A percentile compares a stretch with the other conserved stretches of the same genome.
phyloP scores from a whole-genome alignment of 768 basidiomycete genomes.

The Tulasnella sp. region DNA sequence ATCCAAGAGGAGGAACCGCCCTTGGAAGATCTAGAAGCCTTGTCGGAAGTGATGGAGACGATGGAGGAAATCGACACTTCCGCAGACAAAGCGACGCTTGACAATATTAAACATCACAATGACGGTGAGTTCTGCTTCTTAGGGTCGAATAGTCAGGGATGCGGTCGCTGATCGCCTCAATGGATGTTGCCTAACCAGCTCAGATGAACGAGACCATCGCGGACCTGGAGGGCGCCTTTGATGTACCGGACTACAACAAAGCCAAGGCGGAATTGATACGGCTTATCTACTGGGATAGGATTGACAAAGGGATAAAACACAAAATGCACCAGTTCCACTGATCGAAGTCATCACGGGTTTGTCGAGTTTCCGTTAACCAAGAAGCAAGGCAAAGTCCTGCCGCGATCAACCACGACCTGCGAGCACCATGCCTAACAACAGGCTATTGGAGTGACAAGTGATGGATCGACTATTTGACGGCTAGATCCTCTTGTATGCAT shows the following conservation, averaged over 20 bases:
- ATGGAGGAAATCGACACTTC: slow-evolving; percentile 45
- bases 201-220: slow-evolving; percentile 48
- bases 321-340: not conserved
- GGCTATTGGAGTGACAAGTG: not conserved
- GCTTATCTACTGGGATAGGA: slow-evolving; percentile 68
- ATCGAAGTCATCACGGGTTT: not conserved
- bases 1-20: slow-evolving; percentile 62
- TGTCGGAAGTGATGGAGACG: slow-evolving; percentile 72
- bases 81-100: not conserved
- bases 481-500: not conserved
- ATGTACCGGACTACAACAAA: slow-evolving; percentile 48
- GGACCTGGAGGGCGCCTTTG: slow-evolving; percentile 50
- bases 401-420: not conserved
- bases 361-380: not conserved
- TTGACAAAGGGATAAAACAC: slow-evolving; percentile 49
- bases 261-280: slow-evolving; percentile 60
- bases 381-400: not conserved
- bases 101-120: slow-evolving; percentile 39
- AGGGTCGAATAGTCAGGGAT: not conserved
- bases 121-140: slow-evolving; percentile 54
- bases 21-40: slow-evolving; percentile 62
- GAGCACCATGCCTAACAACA: not conserved
- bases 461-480: not conserved
- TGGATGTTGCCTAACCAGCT: slow-evolving; percentile 39
- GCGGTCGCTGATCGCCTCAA: not conserved